Conservation (phyloP, 495 filamentous ascomycete genomes). For the Oleoguttula mirabilis region DNA sequence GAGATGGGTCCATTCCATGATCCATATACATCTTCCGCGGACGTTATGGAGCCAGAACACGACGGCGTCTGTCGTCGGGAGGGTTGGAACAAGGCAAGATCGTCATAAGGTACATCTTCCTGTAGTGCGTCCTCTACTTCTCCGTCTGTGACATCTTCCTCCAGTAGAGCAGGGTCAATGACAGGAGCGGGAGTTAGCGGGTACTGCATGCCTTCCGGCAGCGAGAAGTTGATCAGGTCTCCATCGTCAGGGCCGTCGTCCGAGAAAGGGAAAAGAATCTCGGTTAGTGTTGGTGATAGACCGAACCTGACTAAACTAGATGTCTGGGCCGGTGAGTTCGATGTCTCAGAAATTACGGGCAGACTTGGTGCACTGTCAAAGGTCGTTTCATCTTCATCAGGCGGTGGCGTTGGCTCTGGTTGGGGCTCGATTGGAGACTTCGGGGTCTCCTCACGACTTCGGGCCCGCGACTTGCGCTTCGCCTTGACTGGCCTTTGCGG, state of each 20-base stretch:
- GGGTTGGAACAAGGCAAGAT: background rate
- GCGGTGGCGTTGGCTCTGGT: no score
- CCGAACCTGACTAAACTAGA: no score
- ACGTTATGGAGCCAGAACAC: background rate
- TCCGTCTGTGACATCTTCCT: constrained; percentile 1
- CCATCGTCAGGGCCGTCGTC: constrained; percentile 1
- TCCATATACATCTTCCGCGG: background rate
- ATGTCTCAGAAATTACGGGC: no score
- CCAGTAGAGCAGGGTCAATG: background rate
- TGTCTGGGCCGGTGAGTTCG: no score
- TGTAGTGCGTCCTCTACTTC: constrained; percentile 5
- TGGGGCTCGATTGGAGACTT: no score
- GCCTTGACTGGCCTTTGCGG: constrained; percentile 9
- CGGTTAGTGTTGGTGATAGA: constrained; percentile 18
- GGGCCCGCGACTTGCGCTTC: constrained; percentile 9
- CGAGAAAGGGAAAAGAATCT: constrained; percentile 5
- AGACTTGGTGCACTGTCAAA: no score
- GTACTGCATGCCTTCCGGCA: constrained; percentile 12
- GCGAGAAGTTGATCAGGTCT: constrained; percentile 9
- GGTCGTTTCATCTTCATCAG: no score
- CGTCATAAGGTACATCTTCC: background rate
- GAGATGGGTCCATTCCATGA: constrained; percentile 8
- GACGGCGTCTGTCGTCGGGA: background rate
- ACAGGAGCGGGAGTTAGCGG: constrained; percentile 1
- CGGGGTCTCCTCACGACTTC: no score